These are phyloP conservation scores for Bullera alba DNA, from an alignment of 768 basidiomycete genomes.

Conservation along the genomic window DNA sequence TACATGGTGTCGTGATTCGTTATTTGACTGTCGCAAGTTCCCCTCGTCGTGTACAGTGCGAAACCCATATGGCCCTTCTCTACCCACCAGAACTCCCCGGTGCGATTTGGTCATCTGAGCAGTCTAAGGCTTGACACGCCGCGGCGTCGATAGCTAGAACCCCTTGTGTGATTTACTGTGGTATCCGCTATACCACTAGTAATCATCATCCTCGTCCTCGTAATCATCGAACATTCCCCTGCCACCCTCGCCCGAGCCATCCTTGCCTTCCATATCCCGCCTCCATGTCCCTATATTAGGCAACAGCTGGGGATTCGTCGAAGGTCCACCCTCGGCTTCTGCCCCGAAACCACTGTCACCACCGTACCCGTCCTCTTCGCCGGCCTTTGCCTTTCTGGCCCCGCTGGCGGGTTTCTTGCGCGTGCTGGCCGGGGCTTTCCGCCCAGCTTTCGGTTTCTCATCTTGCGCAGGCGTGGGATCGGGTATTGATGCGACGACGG, in stretches of 20 bases:
- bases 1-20: neutral
- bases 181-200: conserved; percentile 6
- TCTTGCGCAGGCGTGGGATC: conserved; percentile 67
- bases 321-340: neutral
- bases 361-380: conserved; percentile 8
- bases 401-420: conserved; percentile 1
- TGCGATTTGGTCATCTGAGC: no score
- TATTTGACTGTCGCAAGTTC: neutral
- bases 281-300: conserved; percentile 30
- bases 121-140: no score
- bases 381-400: conserved; percentile 2
- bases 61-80: neutral
- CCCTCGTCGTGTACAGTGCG: neutral
- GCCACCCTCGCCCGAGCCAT: conserved; percentile 47
- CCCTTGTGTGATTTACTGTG: neutral
- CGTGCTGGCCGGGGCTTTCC: conserved; percentile 1
- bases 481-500: conserved; percentile 75
- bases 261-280: conserved; percentile 32
- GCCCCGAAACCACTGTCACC: conserved; percentile 9
- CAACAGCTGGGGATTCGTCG: conserved; percentile 4
- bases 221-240: conserved; percentile 45
- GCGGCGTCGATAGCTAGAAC: no score
- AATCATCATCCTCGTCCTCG: conserved; percentile 47
- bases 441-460: conserved; percentile 4
- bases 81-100: neutral